Base-by-base conservation (phyloP, 2,329 filamentous ascomycete genomes). In the Calonectria henricotiae region DNA sequence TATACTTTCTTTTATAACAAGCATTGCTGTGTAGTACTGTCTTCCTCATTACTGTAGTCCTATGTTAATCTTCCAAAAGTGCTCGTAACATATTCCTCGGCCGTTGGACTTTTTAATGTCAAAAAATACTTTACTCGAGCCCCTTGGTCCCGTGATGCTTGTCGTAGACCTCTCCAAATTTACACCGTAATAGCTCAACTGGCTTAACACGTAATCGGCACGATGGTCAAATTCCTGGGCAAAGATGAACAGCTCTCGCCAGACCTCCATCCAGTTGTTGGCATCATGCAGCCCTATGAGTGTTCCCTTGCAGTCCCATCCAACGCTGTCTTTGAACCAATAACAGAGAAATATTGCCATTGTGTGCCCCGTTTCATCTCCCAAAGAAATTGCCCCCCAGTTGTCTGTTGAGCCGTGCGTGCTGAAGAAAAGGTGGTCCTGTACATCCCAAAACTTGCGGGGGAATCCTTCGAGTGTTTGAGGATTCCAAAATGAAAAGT, bases 381-480 rank as follows among this genome's bases (percentile, higher is more conserved):
- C 43, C 2, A 63, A 30, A 23, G 61, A 63, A 12, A 63, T 37
- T 1, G 65, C 65, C 11, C 65, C 55, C 65, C 65, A 67, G 23
- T 62, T 62, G 11, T 47, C 35, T 1, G 55, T 37, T 3, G 65
- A 67, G 35, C 65, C 55, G 20, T 46, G 65, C 4, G 54, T 44
- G 41, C 65, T 47, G 51, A 67, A 67, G 46, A 67, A 67, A 9
- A 67, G 15, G 4, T 37, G 55, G 35, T 67, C 65, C 37, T 67
- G 54, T 9, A 43, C 43, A 17, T 67, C 65, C 65, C 65, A 67
- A 25, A 51, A 47, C 30, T 62, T 67, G n/a, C 54, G 30, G 4
- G 65, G 65, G 15, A 46, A 67, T 15, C 61, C 61, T 7, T 39
- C 44, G n/a, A 61, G 55, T 1, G n/a, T 13, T 17, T 25, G 43